Conservation (phyloP, 2,329 filamentous ascomycete genomes). For the Bipolaris zeicola region DNA sequence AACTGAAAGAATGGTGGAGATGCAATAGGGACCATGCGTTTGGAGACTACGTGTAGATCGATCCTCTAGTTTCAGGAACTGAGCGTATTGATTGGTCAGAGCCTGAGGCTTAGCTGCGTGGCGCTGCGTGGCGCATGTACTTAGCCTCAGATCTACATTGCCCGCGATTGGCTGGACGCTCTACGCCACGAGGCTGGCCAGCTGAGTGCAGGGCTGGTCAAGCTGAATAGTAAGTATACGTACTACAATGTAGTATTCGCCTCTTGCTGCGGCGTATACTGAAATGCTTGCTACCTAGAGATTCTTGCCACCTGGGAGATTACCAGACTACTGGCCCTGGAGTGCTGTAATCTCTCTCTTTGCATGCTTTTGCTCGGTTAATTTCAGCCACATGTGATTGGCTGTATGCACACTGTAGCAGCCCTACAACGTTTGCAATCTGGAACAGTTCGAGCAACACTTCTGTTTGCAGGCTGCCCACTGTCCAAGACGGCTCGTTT, state of each 20-base stretch:
- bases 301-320: background rate
- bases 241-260: background rate
- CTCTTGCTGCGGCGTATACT: background rate
- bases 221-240: background rate
- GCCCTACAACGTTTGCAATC: background rate
- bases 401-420: background rate
- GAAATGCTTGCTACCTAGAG: background rate
- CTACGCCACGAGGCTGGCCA: background rate
- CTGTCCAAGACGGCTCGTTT: background rate
- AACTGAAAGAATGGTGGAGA: background rate
- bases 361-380: background rate
- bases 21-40: background rate
- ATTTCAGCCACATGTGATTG: background rate
- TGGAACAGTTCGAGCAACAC: background rate
- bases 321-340: background rate
- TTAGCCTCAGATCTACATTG: background rate
- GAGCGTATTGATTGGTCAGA: background rate
- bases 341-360: background rate
- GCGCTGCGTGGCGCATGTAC: conserved; percentile 3
- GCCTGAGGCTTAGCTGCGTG: conserved; percentile 1
- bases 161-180: background rate
- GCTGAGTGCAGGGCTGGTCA: background rate
- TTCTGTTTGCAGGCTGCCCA: background rate
- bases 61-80: background rate
- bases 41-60: background rate